A percentile compares a stretch with the other conserved stretches of the same genome.
phyloP scores from a whole-genome alignment of 306 rosid genomes.

The Corylus heterophylla region DNA sequence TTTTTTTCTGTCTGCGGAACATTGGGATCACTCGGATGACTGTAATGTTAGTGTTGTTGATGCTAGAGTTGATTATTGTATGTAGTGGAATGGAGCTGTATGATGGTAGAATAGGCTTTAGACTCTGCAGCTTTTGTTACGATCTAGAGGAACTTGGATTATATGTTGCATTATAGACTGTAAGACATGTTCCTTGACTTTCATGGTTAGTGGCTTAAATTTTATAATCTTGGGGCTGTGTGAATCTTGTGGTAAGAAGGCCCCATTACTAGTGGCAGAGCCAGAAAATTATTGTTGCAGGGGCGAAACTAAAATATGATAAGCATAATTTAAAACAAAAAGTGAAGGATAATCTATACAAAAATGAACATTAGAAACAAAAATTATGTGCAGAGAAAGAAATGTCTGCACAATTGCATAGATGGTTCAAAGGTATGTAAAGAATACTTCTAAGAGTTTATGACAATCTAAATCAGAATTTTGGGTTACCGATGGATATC shows the following conservation, averaged over 20 bases:
- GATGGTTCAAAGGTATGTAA: no score
- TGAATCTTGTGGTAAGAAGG: neutral
- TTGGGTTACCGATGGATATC: no score
- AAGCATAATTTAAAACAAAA: no score
- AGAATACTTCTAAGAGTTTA: no score
- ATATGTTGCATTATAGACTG: conserved; percentile 8
- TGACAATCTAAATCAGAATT: no score
- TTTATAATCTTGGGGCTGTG: neutral
- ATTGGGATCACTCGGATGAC: conserved; percentile 39
- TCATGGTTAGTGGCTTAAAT: neutral
- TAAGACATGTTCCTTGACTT: conserved; percentile 21
- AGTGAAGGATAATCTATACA: no score
- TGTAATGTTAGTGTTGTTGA: conserved; percentile 31
- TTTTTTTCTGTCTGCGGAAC: conserved; percentile 26
- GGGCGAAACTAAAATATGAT: no score
- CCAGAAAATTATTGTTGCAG: no score
- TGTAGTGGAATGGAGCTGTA: conserved; percentile 32
- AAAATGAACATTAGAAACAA: no score
- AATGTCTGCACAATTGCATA: no score
- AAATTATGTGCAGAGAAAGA: no score
- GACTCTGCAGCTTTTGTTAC: conserved; percentile 31
- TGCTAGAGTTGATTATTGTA: conserved; percentile 35
- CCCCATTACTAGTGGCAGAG: neutral
- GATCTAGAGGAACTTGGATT: conserved; percentile 29
- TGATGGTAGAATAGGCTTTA: conserved; percentile 46